Conservation (phyloP, 768 basidiomycete genomes). For the Lactarius akahatsu region DNA sequence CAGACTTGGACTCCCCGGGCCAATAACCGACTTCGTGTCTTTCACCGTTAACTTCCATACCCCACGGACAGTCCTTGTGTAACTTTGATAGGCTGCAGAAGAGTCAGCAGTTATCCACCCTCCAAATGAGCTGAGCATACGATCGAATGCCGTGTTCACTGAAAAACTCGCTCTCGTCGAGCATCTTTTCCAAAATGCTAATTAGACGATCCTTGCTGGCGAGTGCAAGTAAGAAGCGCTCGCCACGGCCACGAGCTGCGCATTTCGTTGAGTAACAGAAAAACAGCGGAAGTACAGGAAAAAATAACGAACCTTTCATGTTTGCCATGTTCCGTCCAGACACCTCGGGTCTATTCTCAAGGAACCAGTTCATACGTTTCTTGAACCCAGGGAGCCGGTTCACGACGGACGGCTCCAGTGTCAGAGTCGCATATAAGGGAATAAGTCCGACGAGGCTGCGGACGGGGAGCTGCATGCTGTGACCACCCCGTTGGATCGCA, state of each 20-base stretch:
- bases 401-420: constrained; percentile 85
- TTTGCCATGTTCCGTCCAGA: constrained; percentile 94
- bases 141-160: constrained; percentile 96
- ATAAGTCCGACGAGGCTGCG: constrained; percentile 97
- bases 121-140: constrained; percentile 46
- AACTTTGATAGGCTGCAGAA: constrained; percentile 74
- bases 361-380: constrained; percentile 98
- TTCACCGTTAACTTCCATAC: constrained; percentile 90
- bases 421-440: constrained; percentile 92
- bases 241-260: constrained; percentile 60
- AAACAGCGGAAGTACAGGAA: constrained; percentile 1
- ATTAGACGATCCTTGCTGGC: constrained; percentile 89
- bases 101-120: not conserved
- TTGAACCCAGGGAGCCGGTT: constrained; percentile 97
- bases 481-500: constrained; percentile 84
- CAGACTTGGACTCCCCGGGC: constrained; percentile 96
- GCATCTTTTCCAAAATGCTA: constrained; percentile 90
- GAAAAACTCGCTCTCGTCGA: constrained; percentile 96
- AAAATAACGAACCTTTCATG: constrained; percentile 65
- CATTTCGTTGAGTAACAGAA: constrained; percentile 31
- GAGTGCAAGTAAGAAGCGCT: constrained; percentile 84
- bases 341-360: constrained; percentile 86
- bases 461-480: constrained; percentile 88
- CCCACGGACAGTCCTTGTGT: constrained; percentile 93
- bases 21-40: constrained; percentile 93